These are phyloP conservation scores for Sherardia arvensis DNA, from an alignment of 257 asterid species.

Conservation along the genomic window DNA sequence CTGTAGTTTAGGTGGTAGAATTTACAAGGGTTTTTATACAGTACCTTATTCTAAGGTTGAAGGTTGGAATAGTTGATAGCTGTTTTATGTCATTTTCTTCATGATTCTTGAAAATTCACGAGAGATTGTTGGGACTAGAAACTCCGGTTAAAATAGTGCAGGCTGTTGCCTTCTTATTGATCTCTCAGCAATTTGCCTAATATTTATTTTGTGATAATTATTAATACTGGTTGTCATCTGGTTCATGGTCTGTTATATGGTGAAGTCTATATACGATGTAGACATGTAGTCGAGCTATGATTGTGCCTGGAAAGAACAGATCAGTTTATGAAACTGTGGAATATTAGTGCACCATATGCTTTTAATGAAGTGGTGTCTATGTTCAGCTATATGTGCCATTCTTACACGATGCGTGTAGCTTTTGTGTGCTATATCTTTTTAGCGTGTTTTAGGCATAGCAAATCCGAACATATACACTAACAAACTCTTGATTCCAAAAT, in stretches of 20 bases:
- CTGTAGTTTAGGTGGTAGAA: background rate
- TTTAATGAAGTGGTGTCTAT: background rate
- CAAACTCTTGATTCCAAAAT: background rate
- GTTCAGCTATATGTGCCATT: background rate
- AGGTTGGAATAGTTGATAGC: background rate
- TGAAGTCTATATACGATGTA: background rate
- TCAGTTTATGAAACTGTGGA: background rate
- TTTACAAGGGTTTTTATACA: too few species aligned
- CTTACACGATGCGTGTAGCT: background rate
- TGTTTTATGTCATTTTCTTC: background rate
- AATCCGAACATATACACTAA: background rate
- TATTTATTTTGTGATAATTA: too few species aligned
- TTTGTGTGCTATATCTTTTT: background rate
- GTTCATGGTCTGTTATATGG: background rate
- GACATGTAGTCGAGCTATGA: background rate
- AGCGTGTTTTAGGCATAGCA: background rate
- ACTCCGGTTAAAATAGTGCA: too few species aligned
- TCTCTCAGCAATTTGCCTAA: too few species aligned
- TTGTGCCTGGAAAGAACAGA: background rate
- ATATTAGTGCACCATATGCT: background rate
- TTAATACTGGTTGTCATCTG: background rate
- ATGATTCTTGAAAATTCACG: too few species aligned
- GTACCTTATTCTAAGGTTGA: background rate
- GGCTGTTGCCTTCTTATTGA: too few species aligned
- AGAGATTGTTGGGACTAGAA: too few species aligned